These are phyloP conservation scores for Persicaria tinctoria DNA, from an alignment of 148 eudicot species.

Conservation along the genomic window DNA sequence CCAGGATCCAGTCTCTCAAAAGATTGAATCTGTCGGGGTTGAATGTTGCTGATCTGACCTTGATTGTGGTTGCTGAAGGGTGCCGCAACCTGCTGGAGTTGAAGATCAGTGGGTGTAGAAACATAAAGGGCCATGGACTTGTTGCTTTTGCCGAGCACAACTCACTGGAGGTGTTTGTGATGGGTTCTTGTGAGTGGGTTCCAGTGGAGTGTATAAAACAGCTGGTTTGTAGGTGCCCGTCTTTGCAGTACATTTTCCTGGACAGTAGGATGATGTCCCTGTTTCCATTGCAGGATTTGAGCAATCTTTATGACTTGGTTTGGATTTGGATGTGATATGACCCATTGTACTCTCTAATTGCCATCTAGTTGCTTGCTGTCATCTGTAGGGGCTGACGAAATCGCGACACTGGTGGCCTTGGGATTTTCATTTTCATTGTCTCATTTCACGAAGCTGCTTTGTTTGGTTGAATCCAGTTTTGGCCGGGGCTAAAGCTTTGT, in stretches of 20 bases:
- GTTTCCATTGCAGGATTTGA: constrained; percentile 11
- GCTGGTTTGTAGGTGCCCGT: constrained; percentile 17
- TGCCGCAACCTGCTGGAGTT: constrained; percentile 11
- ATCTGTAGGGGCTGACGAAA: too few species aligned
- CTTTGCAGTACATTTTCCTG: constrained; percentile 16
- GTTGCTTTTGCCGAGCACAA: constrained; percentile 13
- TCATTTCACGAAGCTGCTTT: too few species aligned
- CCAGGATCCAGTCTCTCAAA: constrained; percentile 17
- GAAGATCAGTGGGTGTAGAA: constrained; percentile 16
- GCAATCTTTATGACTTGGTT: constrained; percentile 9
- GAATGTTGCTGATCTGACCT: constrained; percentile 15
- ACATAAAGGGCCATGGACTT: constrained; percentile 16
- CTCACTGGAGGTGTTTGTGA: constrained; percentile 13
- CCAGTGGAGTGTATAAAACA: constrained; percentile 9
- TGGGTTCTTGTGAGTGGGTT: constrained; percentile 15
- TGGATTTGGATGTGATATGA: constrained; percentile 12
- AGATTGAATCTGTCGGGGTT: constrained; percentile 14
- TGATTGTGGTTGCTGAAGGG: constrained; percentile 14
- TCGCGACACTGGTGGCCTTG: too few species aligned
- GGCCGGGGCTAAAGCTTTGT: too few species aligned
- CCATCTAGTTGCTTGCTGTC: background rate
- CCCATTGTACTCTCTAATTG: background rate
- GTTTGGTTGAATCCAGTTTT: too few species aligned
- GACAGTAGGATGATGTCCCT: constrained; percentile 10
- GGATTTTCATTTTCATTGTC: too few species aligned